These are phyloP conservation scores for Russula olivacea DNA, from an alignment of 768 basidiomycete species.

Conservation along the genomic window DNA sequence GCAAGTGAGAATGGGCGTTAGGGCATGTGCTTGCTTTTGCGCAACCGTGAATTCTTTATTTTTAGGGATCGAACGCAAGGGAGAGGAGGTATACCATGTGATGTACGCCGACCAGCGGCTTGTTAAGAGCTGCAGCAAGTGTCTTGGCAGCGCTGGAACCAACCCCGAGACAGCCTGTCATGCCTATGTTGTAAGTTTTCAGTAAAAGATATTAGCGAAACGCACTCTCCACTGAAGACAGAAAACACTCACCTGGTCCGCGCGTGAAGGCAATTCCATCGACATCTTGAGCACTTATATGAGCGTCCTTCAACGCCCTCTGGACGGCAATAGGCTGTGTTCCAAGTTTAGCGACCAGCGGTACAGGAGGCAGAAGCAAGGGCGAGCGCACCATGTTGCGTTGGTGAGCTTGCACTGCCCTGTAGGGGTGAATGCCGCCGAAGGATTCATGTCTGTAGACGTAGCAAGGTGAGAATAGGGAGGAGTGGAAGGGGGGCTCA, in stretches of 20 bases:
- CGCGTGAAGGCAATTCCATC: constrained; percentile 90
- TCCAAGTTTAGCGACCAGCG: background rate
- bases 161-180: constrained; percentile 74
- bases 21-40: constrained; percentile 82
- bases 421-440: constrained; percentile 75
- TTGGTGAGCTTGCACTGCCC: constrained; percentile 74
- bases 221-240: background rate
- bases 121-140: constrained; percentile 67
- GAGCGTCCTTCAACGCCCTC: constrained; percentile 61
- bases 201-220: too few species aligned
- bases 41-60: constrained; percentile 8
- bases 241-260: constrained; percentile 56
- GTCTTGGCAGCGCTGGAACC: constrained; percentile 80
- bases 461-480: background rate
- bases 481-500: constrained; percentile 31
- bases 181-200: constrained; percentile 41
- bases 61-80: background rate
- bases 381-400: constrained; percentile 54
- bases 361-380: constrained; percentile 1
- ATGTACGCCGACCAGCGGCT: constrained; percentile 86
- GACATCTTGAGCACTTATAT: constrained; percentile 52
- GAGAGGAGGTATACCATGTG: constrained; percentile 69
- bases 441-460: constrained; percentile 47
- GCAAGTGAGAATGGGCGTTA: constrained; percentile 23
- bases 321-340: constrained; percentile 66